A percentile compares a stretch with the other conserved stretches of the same genome.
phyloP scores from a whole-genome alignment of 257 asterid species.

The Solanum chilense region DNA sequence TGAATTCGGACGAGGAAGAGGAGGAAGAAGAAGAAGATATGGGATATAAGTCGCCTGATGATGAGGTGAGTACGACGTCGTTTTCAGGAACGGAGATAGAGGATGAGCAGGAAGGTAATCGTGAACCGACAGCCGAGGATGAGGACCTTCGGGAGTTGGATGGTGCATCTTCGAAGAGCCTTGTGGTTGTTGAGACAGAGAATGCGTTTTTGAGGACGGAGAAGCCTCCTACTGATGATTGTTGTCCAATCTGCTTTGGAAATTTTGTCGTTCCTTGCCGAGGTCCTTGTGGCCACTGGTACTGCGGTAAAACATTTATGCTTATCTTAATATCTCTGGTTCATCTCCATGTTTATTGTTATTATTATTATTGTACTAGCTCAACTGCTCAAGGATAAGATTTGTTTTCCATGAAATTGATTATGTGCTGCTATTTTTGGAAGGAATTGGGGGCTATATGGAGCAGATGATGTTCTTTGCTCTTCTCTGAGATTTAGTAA shows the following conservation, averaged over 20 bases:
- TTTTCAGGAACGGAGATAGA: slow-evolving; percentile 1
- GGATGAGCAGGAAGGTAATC: background rate
- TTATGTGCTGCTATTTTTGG: background rate
- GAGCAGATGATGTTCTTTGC: background rate
- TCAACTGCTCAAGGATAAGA: background rate
- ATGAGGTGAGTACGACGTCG: slow-evolving; percentile 1
- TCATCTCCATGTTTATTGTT: background rate
- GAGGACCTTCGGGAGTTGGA: background rate
- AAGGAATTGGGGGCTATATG: background rate
- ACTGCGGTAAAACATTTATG: slow-evolving; percentile 39
- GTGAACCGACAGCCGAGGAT: background rate
- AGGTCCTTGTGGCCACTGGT: slow-evolving; percentile 79
- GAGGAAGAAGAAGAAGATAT: slow-evolving; percentile 11
- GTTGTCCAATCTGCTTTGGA: slow-evolving; percentile 66
- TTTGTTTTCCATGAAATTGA: background rate
- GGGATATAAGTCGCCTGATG: background rate
- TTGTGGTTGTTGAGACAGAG: slow-evolving; percentile 8
- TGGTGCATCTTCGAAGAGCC: background rate
- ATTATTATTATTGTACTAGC: background rate
- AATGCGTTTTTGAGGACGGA: slow-evolving; percentile 11
- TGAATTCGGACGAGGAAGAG: background rate
- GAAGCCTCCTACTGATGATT: slow-evolving; percentile 60
- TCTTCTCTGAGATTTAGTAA: background rate
- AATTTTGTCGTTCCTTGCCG: slow-evolving; percentile 49
- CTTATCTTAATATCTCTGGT: background rate